Conservation (phyloP, 768 basidiomycete species). For the Tricholoma sp. region DNA sequence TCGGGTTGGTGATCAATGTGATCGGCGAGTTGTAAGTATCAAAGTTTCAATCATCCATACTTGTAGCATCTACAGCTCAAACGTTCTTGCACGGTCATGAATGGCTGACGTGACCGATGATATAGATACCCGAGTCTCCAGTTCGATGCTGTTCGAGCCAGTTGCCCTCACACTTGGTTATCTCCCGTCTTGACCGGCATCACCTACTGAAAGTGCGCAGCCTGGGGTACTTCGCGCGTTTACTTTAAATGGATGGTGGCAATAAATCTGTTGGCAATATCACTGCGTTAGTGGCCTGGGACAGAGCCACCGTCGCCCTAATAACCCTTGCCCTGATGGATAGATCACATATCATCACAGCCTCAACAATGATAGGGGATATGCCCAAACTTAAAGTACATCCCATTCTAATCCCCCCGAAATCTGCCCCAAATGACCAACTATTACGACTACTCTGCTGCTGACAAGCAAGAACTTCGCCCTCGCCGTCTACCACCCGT, state of each 20-base stretch:
- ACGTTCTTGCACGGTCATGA: too few relatives aligned
- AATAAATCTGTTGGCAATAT: neutral
- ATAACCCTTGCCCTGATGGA: neutral
- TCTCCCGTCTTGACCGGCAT: too few relatives aligned
- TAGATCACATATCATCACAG: neutral
- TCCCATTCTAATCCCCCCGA: neutral
- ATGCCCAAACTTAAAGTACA: neutral
- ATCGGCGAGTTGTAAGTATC: neutral
- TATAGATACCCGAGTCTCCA: too few relatives aligned
- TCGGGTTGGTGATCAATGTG: too few relatives aligned
- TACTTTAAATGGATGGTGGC: too few relatives aligned
- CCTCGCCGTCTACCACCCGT: conserved; percentile 18
- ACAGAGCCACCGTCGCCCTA: neutral
- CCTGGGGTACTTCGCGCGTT: too few relatives aligned
- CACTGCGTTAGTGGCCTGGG: neutral
- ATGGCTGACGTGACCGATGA: too few relatives aligned
- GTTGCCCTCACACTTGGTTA: too few relatives aligned
- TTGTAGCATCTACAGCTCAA: too few relatives aligned
- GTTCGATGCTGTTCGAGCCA: too few relatives aligned
- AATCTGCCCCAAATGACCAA: conserved; percentile 11
- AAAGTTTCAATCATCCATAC: neutral
- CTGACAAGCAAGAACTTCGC: conserved; percentile 9
- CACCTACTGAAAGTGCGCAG: too few relatives aligned
- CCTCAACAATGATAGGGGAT: neutral
- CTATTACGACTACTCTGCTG: conserved; percentile 7